Conservation (phyloP, 805 yeast species). For the Candida alai region DNA sequence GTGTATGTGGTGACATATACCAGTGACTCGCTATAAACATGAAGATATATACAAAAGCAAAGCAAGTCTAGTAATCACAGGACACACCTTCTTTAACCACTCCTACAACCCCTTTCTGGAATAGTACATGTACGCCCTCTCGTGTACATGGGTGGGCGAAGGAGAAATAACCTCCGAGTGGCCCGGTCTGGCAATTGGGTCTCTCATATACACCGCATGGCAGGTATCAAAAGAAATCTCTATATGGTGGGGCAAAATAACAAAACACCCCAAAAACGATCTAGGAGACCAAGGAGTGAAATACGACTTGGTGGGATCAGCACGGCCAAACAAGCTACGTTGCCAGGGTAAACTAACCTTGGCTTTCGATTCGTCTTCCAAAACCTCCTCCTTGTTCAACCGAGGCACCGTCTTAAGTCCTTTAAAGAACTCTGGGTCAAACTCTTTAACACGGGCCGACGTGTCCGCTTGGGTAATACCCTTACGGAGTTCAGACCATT, state of each 20-base stretch:
- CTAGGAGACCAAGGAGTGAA: conserved; percentile 98
- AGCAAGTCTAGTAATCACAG: too few species aligned
- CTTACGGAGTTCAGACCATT: conserved; percentile 30
- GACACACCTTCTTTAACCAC: too few species aligned
- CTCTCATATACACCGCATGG: conserved; percentile 94
- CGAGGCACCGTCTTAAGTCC: conserved; percentile 30
- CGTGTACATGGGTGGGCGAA: conserved; percentile 74
- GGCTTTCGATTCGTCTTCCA: conserved; percentile 49
- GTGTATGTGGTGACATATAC: too few species aligned
- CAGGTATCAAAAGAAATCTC: conserved; percentile 89
- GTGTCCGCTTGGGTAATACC: conserved; percentile 16
- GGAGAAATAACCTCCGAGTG: conserved; percentile 95
- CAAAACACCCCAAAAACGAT: conserved; percentile 88
- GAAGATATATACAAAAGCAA: too few species aligned
- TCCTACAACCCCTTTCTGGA: conserved; percentile 59
- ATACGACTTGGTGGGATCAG: conserved; percentile 71
- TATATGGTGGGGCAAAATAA: conserved; percentile 86
- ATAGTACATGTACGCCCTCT: conserved; percentile 94
- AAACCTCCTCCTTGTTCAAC: conserved; percentile 41
- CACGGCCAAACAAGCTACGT: conserved; percentile 69
- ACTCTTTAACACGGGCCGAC: background rate
- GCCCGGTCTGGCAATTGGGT: conserved; percentile 96
- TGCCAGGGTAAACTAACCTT: conserved; percentile 76
- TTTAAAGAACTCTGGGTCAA: conserved; percentile 15
- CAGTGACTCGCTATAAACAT: too few species aligned